Evolutionary conservation across 2,329 filamentous ascomycete species (phyloP).

Genomic region (Aspergillus piperis): DNA sequence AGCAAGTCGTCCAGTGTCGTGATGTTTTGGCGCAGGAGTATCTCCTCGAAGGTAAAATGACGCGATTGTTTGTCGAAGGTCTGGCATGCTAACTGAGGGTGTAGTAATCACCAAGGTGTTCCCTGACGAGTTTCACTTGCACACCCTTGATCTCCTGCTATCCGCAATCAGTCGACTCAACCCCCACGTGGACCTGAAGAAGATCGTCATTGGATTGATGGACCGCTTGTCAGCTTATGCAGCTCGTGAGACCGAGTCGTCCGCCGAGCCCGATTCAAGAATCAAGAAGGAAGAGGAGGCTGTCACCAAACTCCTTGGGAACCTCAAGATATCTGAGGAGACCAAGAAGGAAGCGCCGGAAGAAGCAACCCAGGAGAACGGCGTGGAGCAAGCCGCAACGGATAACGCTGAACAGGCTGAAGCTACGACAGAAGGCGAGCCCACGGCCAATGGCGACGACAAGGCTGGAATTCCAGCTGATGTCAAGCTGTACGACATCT

Average conservation of each 20-base stretch:
- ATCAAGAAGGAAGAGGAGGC: slow-evolving; percentile 83
- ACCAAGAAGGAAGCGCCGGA: slow-evolving; percentile 48
- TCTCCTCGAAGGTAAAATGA: slow-evolving; percentile 69
- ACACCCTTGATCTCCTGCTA: slow-evolving; percentile 93
- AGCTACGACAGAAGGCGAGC: slow-evolving; percentile 30
- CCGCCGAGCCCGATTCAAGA: slow-evolving; percentile 70
- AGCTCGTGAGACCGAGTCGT: slow-evolving; percentile 76
- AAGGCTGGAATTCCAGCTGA: slow-evolving; percentile 55
- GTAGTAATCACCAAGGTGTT: slow-evolving; percentile 96
- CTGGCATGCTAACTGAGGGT: slow-evolving; percentile 20
- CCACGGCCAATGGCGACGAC: slow-evolving; percentile 38
- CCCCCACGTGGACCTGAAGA: slow-evolving; percentile 95
- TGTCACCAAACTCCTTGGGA: slow-evolving; percentile 73
- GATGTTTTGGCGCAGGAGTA: slow-evolving; percentile 98
- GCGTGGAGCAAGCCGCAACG: slow-evolving; percentile 36
- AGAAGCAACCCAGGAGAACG: slow-evolving; percentile 39
- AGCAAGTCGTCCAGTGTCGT: slow-evolving; percentile 96
- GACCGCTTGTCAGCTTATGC: slow-evolving; percentile 92
- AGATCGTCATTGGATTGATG: slow-evolving; percentile 97
- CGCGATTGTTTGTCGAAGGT: neutral
- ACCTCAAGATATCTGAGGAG: slow-evolving; percentile 66
- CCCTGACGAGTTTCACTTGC: slow-evolving; percentile 95
- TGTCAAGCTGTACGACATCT: slow-evolving; percentile 92
- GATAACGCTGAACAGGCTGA: slow-evolving; percentile 31
- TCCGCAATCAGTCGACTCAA: slow-evolving; percentile 91